Evolutionary conservation across 140 eudicot species (phyloP), one percentile per base, ranked within the genome.

Genomic region (Artemisia princeps): DNA sequence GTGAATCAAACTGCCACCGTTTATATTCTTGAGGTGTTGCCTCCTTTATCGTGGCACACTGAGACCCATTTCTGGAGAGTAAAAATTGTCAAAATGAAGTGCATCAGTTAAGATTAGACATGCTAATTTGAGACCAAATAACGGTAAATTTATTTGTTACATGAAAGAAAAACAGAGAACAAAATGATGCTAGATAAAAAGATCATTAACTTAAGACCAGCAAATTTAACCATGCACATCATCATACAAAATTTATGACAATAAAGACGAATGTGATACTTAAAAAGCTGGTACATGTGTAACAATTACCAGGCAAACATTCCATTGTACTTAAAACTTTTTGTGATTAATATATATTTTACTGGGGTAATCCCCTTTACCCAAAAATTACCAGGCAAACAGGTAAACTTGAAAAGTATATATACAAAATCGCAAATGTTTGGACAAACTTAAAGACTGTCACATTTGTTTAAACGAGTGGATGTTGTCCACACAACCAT

Each of bases 1-100:
- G 64, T 64, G 37, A 40, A 24, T 22, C 55, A 59, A 60, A 58
- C 59, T 65, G 49, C n/a, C 64, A 22, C 19, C 74, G 30, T 59
- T 55, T 60, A 13, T 10, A 22, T 23, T 15, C 44, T 17, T 42
- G 19, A 15, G 66, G n/a, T 15, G 22, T 3, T 6, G 50, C 49
- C 68, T 71, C 53, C 75, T 10, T 67, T 80, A 83, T 80, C 88
- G 88, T 42, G 88, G 88, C 80, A 83, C 88, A 63, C 88, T 83
- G 66, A 79, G 83, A 37, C 88, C 88, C 73, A 83, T 66, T 74
- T 80, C 88, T 83, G 81, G 48, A 73, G 14, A 67, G 12, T 2
- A 67, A 48, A 54, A 37, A 2, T 33, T 9, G 57, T 56, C 44
- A 26, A 56, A 26, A 30, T 54, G 51, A 72, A 67, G 50, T 72